phyloP scores from a whole-genome alignment of 148 eudicot genomes.

The Camellia sinensis region DNA sequence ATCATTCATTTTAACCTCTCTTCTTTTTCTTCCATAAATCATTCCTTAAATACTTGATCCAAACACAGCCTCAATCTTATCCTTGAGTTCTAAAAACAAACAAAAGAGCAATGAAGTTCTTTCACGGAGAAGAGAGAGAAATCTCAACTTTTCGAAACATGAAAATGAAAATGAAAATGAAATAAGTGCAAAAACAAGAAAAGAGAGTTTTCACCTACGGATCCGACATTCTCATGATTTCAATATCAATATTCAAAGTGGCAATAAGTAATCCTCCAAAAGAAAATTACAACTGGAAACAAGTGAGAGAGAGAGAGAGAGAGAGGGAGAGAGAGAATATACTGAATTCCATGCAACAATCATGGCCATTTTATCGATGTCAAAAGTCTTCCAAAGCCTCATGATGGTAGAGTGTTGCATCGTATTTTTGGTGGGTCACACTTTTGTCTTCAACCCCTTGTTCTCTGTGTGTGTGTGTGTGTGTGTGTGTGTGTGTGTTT shows the following conservation, averaged over 20 bases:
- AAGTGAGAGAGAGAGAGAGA: too few species aligned
- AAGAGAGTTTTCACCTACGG: slow-evolving; percentile 24
- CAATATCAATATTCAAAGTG: slow-evolving; percentile 22
- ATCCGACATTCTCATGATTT: slow-evolving; percentile 37
- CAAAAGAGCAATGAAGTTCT: too few species aligned
- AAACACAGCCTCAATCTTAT: too few species aligned
- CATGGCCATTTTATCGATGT: slow-evolving; percentile 30
- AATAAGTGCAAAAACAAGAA: slow-evolving; percentile 9
- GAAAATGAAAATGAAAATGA: too few species aligned
- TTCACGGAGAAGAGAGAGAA: too few species aligned
- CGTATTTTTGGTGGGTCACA: slow-evolving; percentile 40
- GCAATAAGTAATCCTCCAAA: slow-evolving; percentile 19
- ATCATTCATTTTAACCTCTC: too few species aligned
- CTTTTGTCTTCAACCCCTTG: neutral
- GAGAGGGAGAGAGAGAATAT: slow-evolving; percentile 2
- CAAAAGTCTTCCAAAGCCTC: slow-evolving; percentile 25
- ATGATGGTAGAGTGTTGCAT: slow-evolving; percentile 31
- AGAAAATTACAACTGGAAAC: too few species aligned
- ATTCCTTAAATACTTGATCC: too few species aligned
- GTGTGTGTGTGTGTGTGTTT: neutral
- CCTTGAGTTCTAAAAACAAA: too few species aligned
- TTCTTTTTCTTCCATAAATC: too few species aligned
- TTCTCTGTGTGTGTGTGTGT: neutral
- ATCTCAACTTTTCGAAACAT: too few species aligned
- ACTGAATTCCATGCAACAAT: slow-evolving; percentile 57